Conservation (phyloP, 2,329 filamentous ascomycete genomes). For the Pestalotiopsis sp. region DNA sequence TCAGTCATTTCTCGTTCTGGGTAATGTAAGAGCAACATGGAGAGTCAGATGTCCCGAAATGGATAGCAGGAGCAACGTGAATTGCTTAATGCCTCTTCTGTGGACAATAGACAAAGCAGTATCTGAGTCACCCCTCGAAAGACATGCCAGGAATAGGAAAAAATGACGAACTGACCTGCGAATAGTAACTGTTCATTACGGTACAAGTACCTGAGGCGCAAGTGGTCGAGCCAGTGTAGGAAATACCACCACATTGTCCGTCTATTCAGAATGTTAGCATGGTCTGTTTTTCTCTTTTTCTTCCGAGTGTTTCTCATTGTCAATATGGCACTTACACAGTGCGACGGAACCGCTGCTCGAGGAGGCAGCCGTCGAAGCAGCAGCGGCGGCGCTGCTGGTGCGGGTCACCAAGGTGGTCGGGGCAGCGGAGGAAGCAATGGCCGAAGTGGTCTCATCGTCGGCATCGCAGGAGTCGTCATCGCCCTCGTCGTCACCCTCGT, state of each 20-base stretch:
- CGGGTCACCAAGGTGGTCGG: conserved; percentile 14
- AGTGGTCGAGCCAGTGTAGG: conserved; percentile 18
- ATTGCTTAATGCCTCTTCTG: too few species aligned
- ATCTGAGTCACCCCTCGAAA: too few species aligned
- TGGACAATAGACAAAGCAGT: too few species aligned
- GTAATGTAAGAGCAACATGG: too few species aligned
- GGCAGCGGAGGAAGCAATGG: conserved; percentile 1
- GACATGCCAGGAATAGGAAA: too few species aligned
- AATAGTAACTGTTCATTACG: conserved; percentile 17
- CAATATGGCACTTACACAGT: not conserved
- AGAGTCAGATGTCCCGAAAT: too few species aligned
- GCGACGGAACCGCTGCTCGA: conserved; percentile 9
- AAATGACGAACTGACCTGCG: not conserved
- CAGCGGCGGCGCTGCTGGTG: conserved; percentile 7
- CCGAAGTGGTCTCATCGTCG: conserved; percentile 1
- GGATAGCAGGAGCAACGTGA: too few species aligned
- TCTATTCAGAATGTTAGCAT: not conserved
- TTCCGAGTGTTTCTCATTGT: too few species aligned
- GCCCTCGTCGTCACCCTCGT: not conserved
- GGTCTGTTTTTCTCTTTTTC: too few species aligned
- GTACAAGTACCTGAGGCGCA: conserved; percentile 22
- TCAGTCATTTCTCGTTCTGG: too few species aligned
- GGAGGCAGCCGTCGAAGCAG: conserved; percentile 6
- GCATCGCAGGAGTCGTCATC: conserved; percentile 9
- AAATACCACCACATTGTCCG: conserved; percentile 17